Evolutionary conservation across 805 yeast genomes (phyloP).

Genomic region (Nematodospora valgi): DNA sequence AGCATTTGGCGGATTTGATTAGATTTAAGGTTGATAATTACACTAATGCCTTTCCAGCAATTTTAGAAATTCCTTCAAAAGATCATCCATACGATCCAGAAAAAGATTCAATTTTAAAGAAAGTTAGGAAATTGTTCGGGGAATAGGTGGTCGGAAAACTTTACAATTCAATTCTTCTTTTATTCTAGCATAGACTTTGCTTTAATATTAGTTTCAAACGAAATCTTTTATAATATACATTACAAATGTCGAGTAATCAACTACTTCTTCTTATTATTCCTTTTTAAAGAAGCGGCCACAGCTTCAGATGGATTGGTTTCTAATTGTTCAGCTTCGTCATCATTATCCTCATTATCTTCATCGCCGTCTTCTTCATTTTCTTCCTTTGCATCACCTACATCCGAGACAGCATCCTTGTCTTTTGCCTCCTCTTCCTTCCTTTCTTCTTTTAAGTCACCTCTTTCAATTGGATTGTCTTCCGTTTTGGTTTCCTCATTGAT

Average conservation of each 20-base stretch:
- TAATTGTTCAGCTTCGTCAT: constrained; percentile 4
- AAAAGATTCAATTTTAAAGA: constrained; percentile 90
- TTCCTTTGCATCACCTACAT: constrained; percentile 8
- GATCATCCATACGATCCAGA: constrained; percentile 99
- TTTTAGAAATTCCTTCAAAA: constrained; percentile 94
- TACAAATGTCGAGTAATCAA: background rate
- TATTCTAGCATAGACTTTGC: constrained; percentile 2
- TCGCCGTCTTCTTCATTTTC: constrained; percentile 10
- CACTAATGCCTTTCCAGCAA: constrained; percentile 92
- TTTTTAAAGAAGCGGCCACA: background rate
- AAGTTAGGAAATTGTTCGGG: constrained; percentile 93
- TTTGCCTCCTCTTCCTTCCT: background rate
- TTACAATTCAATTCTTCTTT: background rate
- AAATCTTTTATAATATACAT: too few relatives aligned
- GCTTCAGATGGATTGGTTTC: background rate
- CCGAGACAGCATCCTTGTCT: background rate
- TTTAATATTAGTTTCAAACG: too few relatives aligned
- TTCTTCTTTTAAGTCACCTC: constrained; percentile 5
- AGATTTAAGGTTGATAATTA: constrained; percentile 78
- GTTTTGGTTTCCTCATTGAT: background rate
- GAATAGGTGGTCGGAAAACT: constrained; percentile 46
- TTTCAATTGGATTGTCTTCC: constrained; percentile 3
- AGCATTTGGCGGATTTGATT: constrained; percentile 89
- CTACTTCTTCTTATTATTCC: too few relatives aligned
- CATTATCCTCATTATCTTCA: constrained; percentile 9